Evolutionary conservation across 257 asterid species (phyloP).

Genomic region (Jacaranda mimosifolia): DNA sequence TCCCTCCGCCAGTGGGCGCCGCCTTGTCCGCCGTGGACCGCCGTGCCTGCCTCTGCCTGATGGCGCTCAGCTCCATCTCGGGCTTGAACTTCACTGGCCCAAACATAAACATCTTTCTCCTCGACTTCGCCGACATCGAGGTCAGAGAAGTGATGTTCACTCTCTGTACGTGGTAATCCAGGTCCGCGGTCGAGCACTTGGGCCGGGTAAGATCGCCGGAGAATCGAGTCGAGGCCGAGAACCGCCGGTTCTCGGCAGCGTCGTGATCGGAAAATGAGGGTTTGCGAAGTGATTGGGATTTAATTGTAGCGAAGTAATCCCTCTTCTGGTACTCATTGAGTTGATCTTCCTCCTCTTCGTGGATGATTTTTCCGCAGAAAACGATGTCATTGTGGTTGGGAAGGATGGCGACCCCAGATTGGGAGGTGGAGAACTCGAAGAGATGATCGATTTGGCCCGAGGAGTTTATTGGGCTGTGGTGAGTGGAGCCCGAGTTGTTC

Average conservation of each 20-base stretch:
- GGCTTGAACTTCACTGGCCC: conserved; percentile 80
- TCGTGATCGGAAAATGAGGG: neutral
- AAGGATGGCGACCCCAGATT: neutral
- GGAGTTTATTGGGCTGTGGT: conserved; percentile 36
- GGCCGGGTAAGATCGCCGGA: conserved; percentile 28
- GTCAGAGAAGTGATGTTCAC: conserved; percentile 70
- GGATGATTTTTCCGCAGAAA: conserved; percentile 52
- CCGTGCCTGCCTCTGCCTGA: conserved; percentile 63
- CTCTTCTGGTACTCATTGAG: conserved; percentile 52
- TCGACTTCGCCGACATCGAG: conserved; percentile 74
- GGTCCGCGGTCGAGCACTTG: conserved; percentile 23
- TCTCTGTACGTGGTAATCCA: conserved; percentile 47
- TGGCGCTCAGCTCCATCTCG: conserved; percentile 78
- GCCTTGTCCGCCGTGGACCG: conserved; percentile 24
- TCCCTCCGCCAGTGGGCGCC: conserved; percentile 36
- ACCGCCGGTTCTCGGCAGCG: conserved; percentile 18
- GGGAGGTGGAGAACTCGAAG: conserved; percentile 48
- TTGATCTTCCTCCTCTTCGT: conserved; percentile 7
- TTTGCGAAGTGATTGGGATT: conserved; percentile 30
- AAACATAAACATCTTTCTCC: conserved; percentile 75
- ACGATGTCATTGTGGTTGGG: conserved; percentile 37
- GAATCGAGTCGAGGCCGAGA: conserved; percentile 10
- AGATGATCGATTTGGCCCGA: conserved; percentile 36
- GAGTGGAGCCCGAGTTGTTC: conserved; percentile 5
- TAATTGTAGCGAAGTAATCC: conserved; percentile 46